Evolutionary conservation across 768 basidiomycete species (phyloP).

Genomic region (Cytidiella melzeri): DNA sequence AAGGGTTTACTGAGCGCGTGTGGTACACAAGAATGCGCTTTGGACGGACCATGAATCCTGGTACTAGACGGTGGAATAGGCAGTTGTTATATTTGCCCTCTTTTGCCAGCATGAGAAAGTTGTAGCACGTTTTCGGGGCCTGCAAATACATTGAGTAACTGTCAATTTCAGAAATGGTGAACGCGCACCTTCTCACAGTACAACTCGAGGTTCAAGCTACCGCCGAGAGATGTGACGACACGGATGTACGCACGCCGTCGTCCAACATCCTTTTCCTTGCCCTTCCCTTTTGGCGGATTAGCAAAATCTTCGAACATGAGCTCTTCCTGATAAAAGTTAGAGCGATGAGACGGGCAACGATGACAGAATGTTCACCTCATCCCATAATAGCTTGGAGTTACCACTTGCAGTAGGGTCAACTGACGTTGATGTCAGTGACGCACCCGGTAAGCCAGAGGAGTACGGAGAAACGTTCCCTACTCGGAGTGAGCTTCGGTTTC

Average conservation of each 20-base stretch:
- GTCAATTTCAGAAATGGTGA: background rate
- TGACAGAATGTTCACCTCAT: conserved; percentile 59
- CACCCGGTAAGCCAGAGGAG: conserved; percentile 84
- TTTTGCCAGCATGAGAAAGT: conserved; percentile 91
- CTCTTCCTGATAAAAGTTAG: conserved; percentile 59
- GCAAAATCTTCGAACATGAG: conserved; percentile 95
- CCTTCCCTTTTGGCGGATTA: conserved; percentile 74
- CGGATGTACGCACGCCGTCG: conserved; percentile 92
- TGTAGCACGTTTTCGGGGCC: conserved; percentile 99
- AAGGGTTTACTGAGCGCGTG: background rate
- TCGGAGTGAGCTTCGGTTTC: background rate
- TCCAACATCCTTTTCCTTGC: conserved; percentile 90
- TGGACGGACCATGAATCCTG: conserved; percentile 80
- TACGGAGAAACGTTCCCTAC: conserved; percentile 90
- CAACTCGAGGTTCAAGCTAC: conserved; percentile 76
- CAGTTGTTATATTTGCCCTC: conserved; percentile 87
- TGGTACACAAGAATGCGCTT: background rate
- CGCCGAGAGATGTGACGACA: conserved; percentile 92
- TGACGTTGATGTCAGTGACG: conserved; percentile 90
- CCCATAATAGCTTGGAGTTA: conserved; percentile 84
- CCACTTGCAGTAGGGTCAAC: conserved; percentile 62
- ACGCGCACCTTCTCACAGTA: conserved; percentile 81
- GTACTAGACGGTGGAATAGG: conserved; percentile 88
- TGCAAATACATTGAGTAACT: conserved; percentile 30
- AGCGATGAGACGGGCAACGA: background rate